A percentile compares a stretch with the other conserved stretches of the same genome.
Conservation (phyloP, 345 rosid species). For the Salix udensis region DNA sequence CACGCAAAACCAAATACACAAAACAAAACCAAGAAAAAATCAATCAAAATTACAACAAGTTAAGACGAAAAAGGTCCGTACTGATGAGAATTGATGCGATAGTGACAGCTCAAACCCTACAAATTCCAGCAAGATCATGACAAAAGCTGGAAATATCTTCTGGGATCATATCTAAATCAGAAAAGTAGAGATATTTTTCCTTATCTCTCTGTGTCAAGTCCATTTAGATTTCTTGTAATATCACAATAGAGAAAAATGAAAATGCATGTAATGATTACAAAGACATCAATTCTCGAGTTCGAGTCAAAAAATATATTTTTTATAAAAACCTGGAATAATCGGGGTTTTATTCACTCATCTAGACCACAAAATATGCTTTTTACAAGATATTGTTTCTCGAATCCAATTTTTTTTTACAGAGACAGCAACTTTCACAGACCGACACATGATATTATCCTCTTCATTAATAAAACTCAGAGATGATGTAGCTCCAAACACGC, state of each 20-base stretch:
- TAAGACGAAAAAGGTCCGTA: neutral
- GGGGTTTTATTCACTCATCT: too few species aligned
- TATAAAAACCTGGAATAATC: too few species aligned
- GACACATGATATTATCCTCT: neutral
- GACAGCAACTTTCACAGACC: neutral
- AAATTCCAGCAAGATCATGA: neutral
- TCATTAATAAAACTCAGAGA: constrained; percentile 1
- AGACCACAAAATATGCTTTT: too few species aligned
- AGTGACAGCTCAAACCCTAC: neutral
- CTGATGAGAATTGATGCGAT: neutral
- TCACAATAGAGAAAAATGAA: neutral
- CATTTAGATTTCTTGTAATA: neutral
- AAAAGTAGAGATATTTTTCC: neutral
- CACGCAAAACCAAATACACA: neutral
- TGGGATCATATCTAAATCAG: neutral
- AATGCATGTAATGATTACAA: constrained; percentile 1
- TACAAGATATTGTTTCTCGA: too few species aligned
- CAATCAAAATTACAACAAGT: neutral
- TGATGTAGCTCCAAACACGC: constrained; percentile 15
- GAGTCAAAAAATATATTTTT: too few species aligned
- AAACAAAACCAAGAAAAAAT: neutral
- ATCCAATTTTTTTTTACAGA: neutral
- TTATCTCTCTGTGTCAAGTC: neutral
- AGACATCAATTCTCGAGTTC: neutral
- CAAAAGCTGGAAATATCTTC: neutral